These are phyloP conservation scores for Sporisorium scitamineum DNA, from an alignment of 1,284 basidiomycete species.

Conservation along the genomic window DNA sequence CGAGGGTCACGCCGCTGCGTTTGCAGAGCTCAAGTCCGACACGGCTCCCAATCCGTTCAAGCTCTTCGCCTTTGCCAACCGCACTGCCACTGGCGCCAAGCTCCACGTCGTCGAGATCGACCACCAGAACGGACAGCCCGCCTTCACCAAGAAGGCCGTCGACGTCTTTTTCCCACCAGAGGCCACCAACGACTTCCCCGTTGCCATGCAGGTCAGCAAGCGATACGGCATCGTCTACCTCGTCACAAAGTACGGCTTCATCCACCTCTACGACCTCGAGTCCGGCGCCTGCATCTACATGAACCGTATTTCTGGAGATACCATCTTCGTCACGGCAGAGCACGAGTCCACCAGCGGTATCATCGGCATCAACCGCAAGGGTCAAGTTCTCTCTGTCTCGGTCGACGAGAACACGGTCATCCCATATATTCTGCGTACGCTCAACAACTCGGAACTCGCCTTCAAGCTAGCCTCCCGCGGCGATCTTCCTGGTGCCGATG, in stretches of 20 bases:
- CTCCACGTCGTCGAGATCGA: constrained; percentile 99
- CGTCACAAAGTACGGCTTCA: constrained; percentile 99
- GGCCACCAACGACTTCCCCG: constrained; percentile 99
- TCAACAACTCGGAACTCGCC: constrained; percentile 97
- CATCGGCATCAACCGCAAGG: constrained; percentile 99
- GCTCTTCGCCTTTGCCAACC: constrained; percentile 94
- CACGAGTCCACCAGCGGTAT: constrained; percentile 95
- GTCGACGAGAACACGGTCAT: constrained; percentile 97
- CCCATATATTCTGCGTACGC: constrained; percentile 90
- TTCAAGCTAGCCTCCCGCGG: constrained; percentile 97
- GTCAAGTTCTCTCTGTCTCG: constrained; percentile 95
- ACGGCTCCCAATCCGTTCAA: constrained; percentile 73
- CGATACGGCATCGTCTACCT: constrained; percentile 98
- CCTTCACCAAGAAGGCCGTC: constrained; percentile 96
- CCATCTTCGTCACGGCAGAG: constrained; percentile 98
- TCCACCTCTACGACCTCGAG: constrained; percentile 98
- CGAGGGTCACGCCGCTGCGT: constrained; percentile 97
- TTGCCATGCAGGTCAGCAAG: constrained; percentile 98
- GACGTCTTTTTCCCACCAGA: constrained; percentile 99
- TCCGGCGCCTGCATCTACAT: constrained; percentile 99
- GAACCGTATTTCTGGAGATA: constrained; percentile 99
- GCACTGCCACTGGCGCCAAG: constrained; percentile 97
- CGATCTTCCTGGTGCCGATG: constrained; percentile 97
- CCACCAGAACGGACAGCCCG: constrained; percentile 92
- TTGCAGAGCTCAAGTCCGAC: constrained; percentile 82